These are phyloP conservation scores for Cercis canadensis DNA, from an alignment of 306 rosid species.

Conservation along the genomic window DNA sequence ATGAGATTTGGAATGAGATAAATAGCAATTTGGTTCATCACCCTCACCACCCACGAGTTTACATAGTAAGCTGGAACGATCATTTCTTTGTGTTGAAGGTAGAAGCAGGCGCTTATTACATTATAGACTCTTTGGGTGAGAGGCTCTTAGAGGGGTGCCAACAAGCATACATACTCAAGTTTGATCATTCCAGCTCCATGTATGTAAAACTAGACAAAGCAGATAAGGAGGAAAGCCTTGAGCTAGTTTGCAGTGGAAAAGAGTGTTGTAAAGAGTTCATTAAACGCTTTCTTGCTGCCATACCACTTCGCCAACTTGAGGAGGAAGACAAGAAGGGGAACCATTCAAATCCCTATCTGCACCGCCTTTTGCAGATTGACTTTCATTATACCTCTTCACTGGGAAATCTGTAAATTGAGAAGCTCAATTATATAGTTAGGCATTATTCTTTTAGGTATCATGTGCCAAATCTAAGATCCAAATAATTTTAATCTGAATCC, in stretches of 20 bases:
- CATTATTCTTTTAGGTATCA: neutral
- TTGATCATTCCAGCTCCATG: constrained; percentile 61
- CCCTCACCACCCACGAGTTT: constrained; percentile 47
- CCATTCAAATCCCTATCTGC: constrained; percentile 41
- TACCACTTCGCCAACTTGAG: constrained; percentile 56
- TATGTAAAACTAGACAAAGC: constrained; percentile 31
- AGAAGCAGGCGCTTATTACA: constrained; percentile 65
- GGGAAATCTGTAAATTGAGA: constrained; percentile 15
- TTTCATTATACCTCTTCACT: constrained; percentile 58
- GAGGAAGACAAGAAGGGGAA: constrained; percentile 52
- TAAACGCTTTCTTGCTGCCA: constrained; percentile 70
- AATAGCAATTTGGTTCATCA: constrained; percentile 18
- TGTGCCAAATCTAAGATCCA: too few species aligned
- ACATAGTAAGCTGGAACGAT: constrained; percentile 91
- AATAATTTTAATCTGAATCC: too few species aligned
- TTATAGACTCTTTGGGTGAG: constrained; percentile 75
- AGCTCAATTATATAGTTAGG: constrained; percentile 16
- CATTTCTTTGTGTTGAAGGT: constrained; percentile 81
- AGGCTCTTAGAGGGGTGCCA: constrained; percentile 75
- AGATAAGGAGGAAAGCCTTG: constrained; percentile 24
- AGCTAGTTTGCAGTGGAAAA: constrained; percentile 60
- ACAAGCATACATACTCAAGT: constrained; percentile 66
- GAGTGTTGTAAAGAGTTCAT: constrained; percentile 85
- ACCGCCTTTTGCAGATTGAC: constrained; percentile 71
- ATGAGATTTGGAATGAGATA: constrained; percentile 71